Evolutionary conservation across 257 asterid genomes (phyloP), one percentile per base, ranked within the genome.

Genomic region (Rauvolfia tetraphylla): DNA sequence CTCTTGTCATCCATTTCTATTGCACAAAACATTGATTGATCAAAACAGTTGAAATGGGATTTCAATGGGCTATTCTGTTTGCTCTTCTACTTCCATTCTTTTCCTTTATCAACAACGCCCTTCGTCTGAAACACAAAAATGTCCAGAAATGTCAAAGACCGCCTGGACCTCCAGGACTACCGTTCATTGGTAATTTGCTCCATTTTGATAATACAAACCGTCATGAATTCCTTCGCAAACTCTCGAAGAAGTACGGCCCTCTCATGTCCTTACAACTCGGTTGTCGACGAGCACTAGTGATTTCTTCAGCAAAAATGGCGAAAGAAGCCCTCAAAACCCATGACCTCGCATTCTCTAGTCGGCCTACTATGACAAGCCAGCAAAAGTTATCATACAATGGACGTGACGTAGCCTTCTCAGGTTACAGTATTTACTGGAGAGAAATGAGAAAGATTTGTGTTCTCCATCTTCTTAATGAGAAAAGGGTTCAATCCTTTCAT

Each of bases 151-250:
- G 17, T 29, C 5, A 3, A 7, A 9, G 10, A 2, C 79, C 73
- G 0, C 79, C 79, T 0, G 79, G 79, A 20, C 79, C 79, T 65
- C 65, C 49, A 63, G 73, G 73, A 1, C 79, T 76, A 31, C 79
- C 79, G 17, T 29, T 76, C 67, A 76, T 76, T 29, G 73, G 73
- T 18, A 75, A 75, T 41, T 46, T 75, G 54, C 65, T 44, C 15
- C 79, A 63, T 1, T 51, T 66, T 23, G 54, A 51, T 31, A 12
- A 29, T 7, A 15, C 42, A 41, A 51, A 20, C 5, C 74, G 27
- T 23, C 74, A 76, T 66, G 12, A 42, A 36, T 76, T 5, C 42
- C 61, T 76, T 0, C 1, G n/a, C 18, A 8, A 65, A 48, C 79
- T 76, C 34, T 76, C 79, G 1, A 51, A 65, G 0, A 76, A 49